These are phyloP conservation scores for Viridothelium virens DNA, from an alignment of 495 filamentous ascomycete genomes.

Conservation along the genomic window DNA sequence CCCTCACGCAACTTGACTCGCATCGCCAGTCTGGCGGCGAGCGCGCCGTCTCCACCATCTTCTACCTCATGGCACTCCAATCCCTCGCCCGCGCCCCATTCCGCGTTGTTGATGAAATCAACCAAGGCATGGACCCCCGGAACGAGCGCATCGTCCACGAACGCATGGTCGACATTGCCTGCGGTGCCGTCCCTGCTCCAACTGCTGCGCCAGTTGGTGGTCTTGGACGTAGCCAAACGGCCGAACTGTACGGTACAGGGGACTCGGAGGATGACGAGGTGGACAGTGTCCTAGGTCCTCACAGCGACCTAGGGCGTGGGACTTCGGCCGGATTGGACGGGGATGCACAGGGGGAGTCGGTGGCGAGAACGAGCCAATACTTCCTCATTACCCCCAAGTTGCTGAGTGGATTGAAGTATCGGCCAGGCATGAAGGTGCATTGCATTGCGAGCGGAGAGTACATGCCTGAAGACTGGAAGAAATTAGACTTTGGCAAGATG, in stretches of 20 bases:
- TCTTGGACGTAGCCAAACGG: not conserved
- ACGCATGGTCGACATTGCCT: constrained; percentile 52
- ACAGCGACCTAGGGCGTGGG: not conserved
- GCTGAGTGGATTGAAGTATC: constrained; percentile 74
- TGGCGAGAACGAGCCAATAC: constrained; percentile 61
- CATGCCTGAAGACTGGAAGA: constrained; percentile 54
- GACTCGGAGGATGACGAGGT: not conserved
- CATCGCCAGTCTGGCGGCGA: constrained; percentile 96
- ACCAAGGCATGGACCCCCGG: constrained; percentile 97
- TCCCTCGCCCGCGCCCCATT: constrained; percentile 92
- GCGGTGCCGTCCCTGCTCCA: constrained; percentile 8
- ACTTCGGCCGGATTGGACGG: constrained; percentile 51
- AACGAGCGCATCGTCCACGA: constrained; percentile 98
- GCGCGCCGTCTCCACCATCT: constrained; percentile 93
- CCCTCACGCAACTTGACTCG: constrained; percentile 71
- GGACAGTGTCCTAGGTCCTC: not conserved
- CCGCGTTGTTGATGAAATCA: constrained; percentile 98
- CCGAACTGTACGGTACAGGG: not conserved
- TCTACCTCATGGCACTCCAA: constrained; percentile 98
- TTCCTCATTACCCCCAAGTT: constrained; percentile 99
- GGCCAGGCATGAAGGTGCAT: constrained; percentile 81
- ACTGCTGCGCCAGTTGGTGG: not conserved
- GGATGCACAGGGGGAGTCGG: constrained; percentile 12
- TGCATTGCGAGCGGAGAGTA: constrained; percentile 90
- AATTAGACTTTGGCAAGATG: constrained; percentile 51